Percentiles rank a stretch among this genome's conserved stretches.
These are phyloP conservation scores for Pythium insidiosum DNA, from an alignment of 352 stramenopile species.

Conservation along the genomic window DNA sequence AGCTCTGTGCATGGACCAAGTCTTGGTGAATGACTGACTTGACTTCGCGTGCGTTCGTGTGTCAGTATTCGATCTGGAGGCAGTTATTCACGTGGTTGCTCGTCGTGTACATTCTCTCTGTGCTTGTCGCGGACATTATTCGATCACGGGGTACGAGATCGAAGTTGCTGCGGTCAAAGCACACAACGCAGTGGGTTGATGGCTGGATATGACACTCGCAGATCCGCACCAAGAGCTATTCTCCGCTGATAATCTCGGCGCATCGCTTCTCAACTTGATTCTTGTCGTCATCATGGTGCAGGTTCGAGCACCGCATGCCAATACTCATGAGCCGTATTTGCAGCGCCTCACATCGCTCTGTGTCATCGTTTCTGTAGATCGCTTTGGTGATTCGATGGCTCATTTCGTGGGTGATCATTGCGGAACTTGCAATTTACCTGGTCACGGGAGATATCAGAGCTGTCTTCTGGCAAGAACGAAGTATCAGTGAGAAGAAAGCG, in stretches of 20 bases:
- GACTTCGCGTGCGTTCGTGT: too few species aligned
- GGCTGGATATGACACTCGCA: too few species aligned
- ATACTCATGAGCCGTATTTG: too few species aligned
- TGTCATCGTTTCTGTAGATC: constrained; percentile 12
- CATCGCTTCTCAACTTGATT: background rate
- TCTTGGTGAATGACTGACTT: background rate
- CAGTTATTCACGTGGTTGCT: constrained; percentile 47
- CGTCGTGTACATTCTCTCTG: constrained; percentile 40
- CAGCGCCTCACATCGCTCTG: too few species aligned
- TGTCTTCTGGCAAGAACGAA: constrained; percentile 4
- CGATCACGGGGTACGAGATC: constrained; percentile 13
- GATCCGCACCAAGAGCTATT: background rate
- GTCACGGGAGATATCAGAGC: constrained; percentile 38
- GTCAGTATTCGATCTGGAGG: constrained; percentile 36
- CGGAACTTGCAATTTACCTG: constrained; percentile 43
- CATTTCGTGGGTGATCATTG: constrained; percentile 76
- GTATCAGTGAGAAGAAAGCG: background rate
- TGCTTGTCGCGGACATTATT: constrained; percentile 25
- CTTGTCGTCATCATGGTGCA: constrained; percentile 13
- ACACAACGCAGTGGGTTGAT: too few species aligned
- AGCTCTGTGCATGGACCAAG: too few species aligned
- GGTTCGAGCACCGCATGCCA: background rate
- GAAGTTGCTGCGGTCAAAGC: background rate
- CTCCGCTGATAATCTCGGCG: background rate
- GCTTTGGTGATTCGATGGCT: constrained; percentile 76